Percentiles rank a stretch among this genome's conserved stretches.
These are phyloP conservation scores for Penicillium vulpinum DNA, from an alignment of 2,329 filamentous ascomycete genomes.

Conservation along the genomic window DNA sequence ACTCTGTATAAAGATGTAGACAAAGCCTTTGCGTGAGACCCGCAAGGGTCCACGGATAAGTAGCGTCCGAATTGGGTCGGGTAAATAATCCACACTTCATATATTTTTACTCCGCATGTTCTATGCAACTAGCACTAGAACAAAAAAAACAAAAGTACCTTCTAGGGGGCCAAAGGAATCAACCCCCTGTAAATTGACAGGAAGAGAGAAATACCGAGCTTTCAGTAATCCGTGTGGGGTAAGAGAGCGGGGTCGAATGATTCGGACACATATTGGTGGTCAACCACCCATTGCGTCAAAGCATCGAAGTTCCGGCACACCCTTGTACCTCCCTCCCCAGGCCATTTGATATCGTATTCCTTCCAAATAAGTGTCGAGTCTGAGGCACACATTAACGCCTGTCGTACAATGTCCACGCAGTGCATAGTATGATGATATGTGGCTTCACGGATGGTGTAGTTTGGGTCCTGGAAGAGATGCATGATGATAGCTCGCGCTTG, in stretches of 20 bases:
- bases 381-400: not conserved
- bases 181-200: too few relatives aligned
- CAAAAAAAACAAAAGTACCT: not conserved
- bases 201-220: too few relatives aligned
- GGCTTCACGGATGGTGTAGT: not conserved
- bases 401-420: not conserved
- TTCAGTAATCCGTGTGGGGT: not conserved
- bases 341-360: not conserved
- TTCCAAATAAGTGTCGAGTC: not conserved
- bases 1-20: not conserved
- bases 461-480: not conserved
- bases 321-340: not conserved
- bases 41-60: too few relatives aligned
- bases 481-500: not conserved
- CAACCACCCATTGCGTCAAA: not conserved
- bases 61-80: not conserved
- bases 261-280: not conserved
- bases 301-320: not conserved
- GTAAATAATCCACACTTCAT: not conserved
- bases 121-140: not conserved
- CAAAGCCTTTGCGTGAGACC: not conserved
- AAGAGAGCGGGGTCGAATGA: not conserved
- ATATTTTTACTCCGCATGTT: not conserved
- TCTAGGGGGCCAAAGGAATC: not conserved
- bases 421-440: not conserved